A percentile compares a stretch with the other conserved stretches of the same genome.
phyloP scores from a whole-genome alignment of 257 asterid genomes.

The Solanum dulcamara region DNA sequence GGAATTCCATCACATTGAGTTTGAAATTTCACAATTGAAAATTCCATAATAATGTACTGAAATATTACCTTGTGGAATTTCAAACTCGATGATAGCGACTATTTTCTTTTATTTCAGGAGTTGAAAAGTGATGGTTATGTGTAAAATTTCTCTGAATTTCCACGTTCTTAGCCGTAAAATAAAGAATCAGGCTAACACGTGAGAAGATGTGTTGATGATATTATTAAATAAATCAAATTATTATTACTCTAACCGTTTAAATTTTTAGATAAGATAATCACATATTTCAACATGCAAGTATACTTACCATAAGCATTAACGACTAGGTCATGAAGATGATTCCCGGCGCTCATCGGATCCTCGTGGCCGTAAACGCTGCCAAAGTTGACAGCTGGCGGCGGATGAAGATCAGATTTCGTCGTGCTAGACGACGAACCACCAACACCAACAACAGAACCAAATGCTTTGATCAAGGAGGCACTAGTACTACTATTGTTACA shows the following conservation, averaged over 20 bases:
- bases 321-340: slow-evolving; percentile 36
- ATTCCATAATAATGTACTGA: neutral
- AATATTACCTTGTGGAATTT: neutral
- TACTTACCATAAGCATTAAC: slow-evolving; percentile 2
- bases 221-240: neutral
- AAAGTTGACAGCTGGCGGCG: slow-evolving; percentile 1
- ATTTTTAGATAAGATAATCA: neutral
- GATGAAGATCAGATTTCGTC: neutral
- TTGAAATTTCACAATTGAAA: neutral
- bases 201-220: neutral
- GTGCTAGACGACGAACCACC: slow-evolving; percentile 5
- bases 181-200: neutral
- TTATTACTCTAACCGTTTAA: neutral
- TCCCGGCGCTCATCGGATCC: slow-evolving; percentile 2
- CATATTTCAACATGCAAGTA: neutral
- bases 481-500: neutral
- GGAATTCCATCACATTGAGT: too few relatives aligned
- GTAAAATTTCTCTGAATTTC: neutral
- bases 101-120: neutral
- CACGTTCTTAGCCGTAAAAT: neutral
- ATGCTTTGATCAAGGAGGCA: slow-evolving; percentile 39
- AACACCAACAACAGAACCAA: slow-evolving; percentile 1
- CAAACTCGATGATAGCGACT: neutral
- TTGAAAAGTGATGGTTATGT: neutral
- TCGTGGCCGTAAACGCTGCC: slow-evolving; percentile 6